Evolutionary conservation across 306 rosid species (phyloP).

Genomic region (Pterocarpus santalinus): DNA sequence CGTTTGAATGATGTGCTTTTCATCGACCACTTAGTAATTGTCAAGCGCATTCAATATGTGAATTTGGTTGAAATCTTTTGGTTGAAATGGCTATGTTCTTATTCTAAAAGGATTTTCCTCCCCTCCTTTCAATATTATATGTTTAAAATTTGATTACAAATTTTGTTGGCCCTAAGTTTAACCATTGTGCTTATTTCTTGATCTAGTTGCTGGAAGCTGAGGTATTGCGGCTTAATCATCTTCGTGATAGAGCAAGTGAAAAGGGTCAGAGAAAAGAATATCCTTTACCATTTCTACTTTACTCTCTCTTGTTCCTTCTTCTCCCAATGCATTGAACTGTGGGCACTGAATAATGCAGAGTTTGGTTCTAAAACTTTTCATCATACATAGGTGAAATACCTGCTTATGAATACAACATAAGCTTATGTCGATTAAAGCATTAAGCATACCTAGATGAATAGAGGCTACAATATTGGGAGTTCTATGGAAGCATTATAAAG

Average conservation of each 20-base stretch:
- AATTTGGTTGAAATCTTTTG: conserved; percentile 9
- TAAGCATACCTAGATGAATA: conserved; percentile 27
- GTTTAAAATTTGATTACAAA: conserved; percentile 39
- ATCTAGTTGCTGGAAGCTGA: conserved; percentile 78
- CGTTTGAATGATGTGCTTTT: conserved; percentile 20
- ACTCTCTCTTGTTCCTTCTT: conserved; percentile 1
- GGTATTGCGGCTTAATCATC: conserved; percentile 72
- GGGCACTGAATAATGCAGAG: conserved; percentile 17
- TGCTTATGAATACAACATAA: not conserved
- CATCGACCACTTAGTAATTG: conserved; percentile 21
- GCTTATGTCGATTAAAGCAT: conserved; percentile 29
- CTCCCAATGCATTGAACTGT: not conserved
- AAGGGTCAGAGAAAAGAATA: conserved; percentile 91
- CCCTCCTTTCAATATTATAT: conserved; percentile 4
- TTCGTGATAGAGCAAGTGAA: conserved; percentile 88
- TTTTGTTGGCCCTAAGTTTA: conserved; percentile 34
- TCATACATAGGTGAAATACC: conserved; percentile 27
- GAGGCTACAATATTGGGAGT: conserved; percentile 24
- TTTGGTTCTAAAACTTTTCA: conserved; percentile 40
- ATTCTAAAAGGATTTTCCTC: conserved; percentile 9
- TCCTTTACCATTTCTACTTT: conserved; percentile 68
- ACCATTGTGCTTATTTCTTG: conserved; percentile 41
- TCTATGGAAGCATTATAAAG: conserved; percentile 32
- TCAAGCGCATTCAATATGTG: conserved; percentile 12
- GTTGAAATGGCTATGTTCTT: conserved; percentile 30